phyloP scores from a whole-genome alignment of 2,329 filamentous ascomycete species.

The Colletotrichum eremochloae region DNA sequence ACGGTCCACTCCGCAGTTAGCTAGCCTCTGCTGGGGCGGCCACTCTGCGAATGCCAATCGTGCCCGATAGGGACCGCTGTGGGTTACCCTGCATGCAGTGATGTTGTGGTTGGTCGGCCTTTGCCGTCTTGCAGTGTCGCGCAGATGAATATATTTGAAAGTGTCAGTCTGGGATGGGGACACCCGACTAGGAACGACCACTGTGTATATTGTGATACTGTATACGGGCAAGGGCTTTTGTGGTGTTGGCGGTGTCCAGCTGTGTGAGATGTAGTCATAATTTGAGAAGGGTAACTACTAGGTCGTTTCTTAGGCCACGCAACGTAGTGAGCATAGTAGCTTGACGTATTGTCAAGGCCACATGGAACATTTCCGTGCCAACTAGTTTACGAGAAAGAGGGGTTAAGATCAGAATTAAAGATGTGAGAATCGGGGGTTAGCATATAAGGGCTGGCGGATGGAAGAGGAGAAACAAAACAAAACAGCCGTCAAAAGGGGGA shows the following conservation, averaged over 20 bases:
- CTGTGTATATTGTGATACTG: too few relatives aligned
- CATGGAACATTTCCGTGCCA: background rate
- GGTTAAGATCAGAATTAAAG: background rate
- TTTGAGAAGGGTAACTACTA: background rate
- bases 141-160: background rate
- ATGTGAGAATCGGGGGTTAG: background rate
- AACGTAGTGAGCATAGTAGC: too few relatives aligned
- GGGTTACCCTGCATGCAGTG: background rate
- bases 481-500: background rate
- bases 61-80: background rate
- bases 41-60: background rate
- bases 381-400: background rate
- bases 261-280: background rate
- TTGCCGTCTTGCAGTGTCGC: background rate
- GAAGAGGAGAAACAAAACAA: conserved; percentile 1
- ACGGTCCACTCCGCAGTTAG: background rate
- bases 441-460: background rate
- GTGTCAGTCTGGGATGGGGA: background rate
- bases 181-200: background rate
- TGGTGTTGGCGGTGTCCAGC: background rate
- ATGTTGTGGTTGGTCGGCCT: conserved; percentile 5
- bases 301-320: background rate
- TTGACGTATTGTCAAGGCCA: background rate
- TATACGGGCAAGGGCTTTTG: too few relatives aligned
- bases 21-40: background rate